phyloP scores from a whole-genome alignment of 108 stramenopile species.

The Cylindrotheca fusiformis region DNA sequence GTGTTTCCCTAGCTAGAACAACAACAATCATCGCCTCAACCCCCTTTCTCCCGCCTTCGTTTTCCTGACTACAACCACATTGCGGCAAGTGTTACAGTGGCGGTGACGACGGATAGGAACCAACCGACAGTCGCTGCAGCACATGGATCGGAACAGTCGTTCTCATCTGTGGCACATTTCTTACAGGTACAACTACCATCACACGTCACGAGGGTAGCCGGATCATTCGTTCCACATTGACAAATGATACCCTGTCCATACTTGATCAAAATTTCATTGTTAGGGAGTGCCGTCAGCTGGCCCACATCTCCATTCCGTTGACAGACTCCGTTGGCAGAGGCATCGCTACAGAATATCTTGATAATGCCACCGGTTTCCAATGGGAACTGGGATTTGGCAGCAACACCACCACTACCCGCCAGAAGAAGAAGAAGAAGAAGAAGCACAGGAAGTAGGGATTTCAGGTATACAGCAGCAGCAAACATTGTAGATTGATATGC shows the following conservation, averaged over 20 bases:
- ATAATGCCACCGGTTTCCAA: background rate
- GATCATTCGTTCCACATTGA: background rate
- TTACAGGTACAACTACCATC: background rate
- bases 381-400: background rate
- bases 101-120: too few species aligned
- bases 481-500: too few species aligned
- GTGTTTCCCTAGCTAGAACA: too few species aligned
- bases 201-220: background rate
- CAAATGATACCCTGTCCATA: background rate
- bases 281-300: background rate
- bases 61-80: too few species aligned
- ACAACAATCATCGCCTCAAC: too few species aligned
- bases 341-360: background rate
- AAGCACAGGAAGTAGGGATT: too few species aligned
- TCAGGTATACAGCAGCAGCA: too few species aligned
- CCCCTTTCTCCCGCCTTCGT: too few species aligned
- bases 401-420: background rate
- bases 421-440: too few species aligned
- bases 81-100: too few species aligned
- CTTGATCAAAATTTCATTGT: background rate
- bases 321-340: background rate
- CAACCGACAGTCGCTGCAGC: too few species aligned
- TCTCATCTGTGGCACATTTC: background rate
- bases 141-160: background rate
- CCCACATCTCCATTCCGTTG: background rate